phyloP scores from a whole-genome alignment of 768 basidiomycete genomes.

The Boletus reticulatus region DNA sequence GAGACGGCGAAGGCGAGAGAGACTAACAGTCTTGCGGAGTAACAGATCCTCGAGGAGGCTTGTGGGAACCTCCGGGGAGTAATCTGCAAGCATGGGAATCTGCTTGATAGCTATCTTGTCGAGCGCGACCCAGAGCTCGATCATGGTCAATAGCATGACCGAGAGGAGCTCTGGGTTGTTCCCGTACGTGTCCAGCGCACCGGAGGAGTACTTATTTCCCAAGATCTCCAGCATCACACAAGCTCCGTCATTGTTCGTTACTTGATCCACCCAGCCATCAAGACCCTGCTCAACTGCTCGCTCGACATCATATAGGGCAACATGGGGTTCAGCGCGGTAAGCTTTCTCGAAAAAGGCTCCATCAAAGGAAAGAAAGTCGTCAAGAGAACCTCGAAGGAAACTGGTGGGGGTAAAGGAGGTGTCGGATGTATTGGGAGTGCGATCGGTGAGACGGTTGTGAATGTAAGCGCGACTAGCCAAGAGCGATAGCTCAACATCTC shows the following conservation, averaged over 20 bases:
- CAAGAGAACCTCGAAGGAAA: slow-evolving; percentile 10
- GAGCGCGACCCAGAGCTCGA: slow-evolving; percentile 49
- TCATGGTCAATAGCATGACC: slow-evolving; percentile 42
- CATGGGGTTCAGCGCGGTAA: slow-evolving; percentile 5
- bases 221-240: slow-evolving; percentile 28
- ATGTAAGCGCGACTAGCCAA: slow-evolving; percentile 29
- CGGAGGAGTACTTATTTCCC: slow-evolving; percentile 24
- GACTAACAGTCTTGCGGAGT: slow-evolving; percentile 29
- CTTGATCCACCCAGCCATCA: slow-evolving; percentile 31
- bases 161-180: slow-evolving; percentile 37
- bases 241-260: slow-evolving; percentile 18
- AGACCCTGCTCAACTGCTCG: slow-evolving; percentile 28
- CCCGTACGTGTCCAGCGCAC: slow-evolving; percentile 27
- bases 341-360: slow-evolving; percentile 14
- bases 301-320: slow-evolving; percentile 40
- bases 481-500: slow-evolving; percentile 37
- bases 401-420: neutral
- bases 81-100: slow-evolving; percentile 40
- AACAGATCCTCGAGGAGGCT: slow-evolving; percentile 41
- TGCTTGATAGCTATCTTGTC: slow-evolving; percentile 36
- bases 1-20: slow-evolving; percentile 30
- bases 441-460: neutral
- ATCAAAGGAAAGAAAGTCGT: slow-evolving; percentile 15
- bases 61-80: slow-evolving; percentile 44
- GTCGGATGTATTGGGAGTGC: too few species aligned